Conservation (phyloP, 2,329 filamentous ascomycete species). For the Dactylellina sp. region DNA sequence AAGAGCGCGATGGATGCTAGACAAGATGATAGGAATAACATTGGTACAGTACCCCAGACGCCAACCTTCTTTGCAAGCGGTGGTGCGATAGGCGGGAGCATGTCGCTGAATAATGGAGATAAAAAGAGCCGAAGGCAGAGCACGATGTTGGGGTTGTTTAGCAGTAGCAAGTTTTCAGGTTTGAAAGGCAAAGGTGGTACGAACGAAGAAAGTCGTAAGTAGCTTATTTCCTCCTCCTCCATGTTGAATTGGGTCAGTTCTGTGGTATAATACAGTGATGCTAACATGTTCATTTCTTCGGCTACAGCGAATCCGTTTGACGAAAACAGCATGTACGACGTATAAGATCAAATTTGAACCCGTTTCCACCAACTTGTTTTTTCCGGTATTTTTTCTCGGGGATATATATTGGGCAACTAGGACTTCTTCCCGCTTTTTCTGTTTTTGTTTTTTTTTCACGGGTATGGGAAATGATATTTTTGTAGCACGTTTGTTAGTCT, state of each 20-base stretch:
- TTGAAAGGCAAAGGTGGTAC: constrained; percentile 43
- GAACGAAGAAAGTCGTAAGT: constrained; percentile 57
- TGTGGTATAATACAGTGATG: neutral
- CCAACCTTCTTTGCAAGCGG: constrained; percentile 52
- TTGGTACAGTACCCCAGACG: constrained; percentile 42
- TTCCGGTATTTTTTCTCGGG: constrained; percentile 4
- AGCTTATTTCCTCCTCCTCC: neutral
- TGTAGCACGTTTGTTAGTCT: neutral
- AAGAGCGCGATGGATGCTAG: constrained; percentile 18
- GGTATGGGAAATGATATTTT: neutral
- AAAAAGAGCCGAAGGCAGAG: constrained; percentile 56
- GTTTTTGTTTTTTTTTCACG: neutral
- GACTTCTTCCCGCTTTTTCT: neutral
- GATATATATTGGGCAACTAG: constrained; percentile 2
- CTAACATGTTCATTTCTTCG: constrained; percentile 11
- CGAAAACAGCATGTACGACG: constrained; percentile 56
- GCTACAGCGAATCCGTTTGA: constrained; percentile 53
- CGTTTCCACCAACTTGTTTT: neutral
- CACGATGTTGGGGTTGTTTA: constrained; percentile 56
- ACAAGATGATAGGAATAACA: constrained; percentile 30
- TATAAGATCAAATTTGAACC: constrained; percentile 26
- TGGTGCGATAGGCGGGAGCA: constrained; percentile 48
- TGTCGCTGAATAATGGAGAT: constrained; percentile 45
- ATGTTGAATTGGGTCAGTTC: neutral
- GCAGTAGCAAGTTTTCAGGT: constrained; percentile 51